Base-by-base conservation (phyloP, 352 stramenopile species). In the Phytophthora aleatoria region DNA sequence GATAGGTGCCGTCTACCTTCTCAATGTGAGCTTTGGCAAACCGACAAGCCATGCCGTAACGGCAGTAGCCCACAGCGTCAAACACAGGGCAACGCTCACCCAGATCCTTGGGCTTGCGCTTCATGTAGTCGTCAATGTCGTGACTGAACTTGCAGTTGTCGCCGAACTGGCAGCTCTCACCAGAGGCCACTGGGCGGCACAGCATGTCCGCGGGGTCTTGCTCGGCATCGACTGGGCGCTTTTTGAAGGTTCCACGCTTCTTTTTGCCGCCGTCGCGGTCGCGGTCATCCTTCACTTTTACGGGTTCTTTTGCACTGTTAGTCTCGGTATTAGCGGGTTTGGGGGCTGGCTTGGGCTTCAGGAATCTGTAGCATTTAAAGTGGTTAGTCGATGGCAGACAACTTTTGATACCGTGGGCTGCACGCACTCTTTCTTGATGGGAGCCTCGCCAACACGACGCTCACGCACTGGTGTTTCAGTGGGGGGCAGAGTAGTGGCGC, bases 21-120 rank as follows among this genome's bases (percentile, higher is more conserved):
- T 92, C 81, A 39, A 97, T 82, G 66, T 99, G 95, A 27, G 74
- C 79, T 27, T 76, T 74, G 3, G 92, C 95, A 47, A 98, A 95
- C 43, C 94, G 85, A 68, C 96, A 99, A 39, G 86, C 95, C 38
- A 98, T 72, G 4, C 96, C 96, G 61, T 96, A 98, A 24, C 87
- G 79, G 61, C 96, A 99, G 71, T 92, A 95, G 16, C 94, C 92
- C 13, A 90, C 73, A 11, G 68, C 79, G 20, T 85, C 75, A 67
- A 92, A 98, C 48, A 94, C 73, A 3, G 89, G 89, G 63, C 92
- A 98, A 45, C 45, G 49, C 12, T 78, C 76, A 31, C 74, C 88
- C 30, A 97, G 61, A 56, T 97, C 90, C 58, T 94, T 93, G 9
- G 77, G 72, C 59, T 94, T 93, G 64, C 85, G 81, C 69, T 89